phyloP scores from a whole-genome alignment of 1,284 basidiomycete species.

The Jaminaea rosea region DNA sequence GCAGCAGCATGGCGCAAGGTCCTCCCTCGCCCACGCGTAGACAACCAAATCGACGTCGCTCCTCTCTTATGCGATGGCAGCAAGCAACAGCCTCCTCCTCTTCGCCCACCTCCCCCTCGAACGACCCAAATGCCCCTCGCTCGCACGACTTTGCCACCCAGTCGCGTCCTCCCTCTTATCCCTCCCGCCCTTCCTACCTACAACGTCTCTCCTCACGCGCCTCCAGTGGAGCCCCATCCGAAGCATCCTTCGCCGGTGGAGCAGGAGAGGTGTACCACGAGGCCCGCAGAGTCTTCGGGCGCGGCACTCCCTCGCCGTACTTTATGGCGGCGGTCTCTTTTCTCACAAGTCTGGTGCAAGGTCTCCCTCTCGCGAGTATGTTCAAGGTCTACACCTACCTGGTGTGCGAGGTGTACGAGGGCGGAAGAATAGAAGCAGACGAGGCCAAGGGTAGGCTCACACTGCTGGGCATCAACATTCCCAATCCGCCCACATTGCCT shows the following conservation, averaged over 20 bases:
- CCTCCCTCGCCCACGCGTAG: too few species aligned
- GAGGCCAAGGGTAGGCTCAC: background rate
- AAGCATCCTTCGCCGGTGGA: slow-evolving; percentile 17
- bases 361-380: slow-evolving; percentile 33
- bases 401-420: slow-evolving; percentile 34
- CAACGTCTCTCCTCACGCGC: too few species aligned
- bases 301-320: slow-evolving; percentile 22
- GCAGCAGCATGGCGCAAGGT: too few species aligned
- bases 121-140: too few species aligned
- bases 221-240: too few species aligned
- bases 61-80: too few species aligned
- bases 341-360: slow-evolving; percentile 28
- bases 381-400: slow-evolving; percentile 38
- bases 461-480: background rate
- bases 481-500: slow-evolving; percentile 25
- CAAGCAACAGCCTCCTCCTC: too few species aligned
- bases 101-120: too few species aligned
- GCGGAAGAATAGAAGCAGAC: background rate
- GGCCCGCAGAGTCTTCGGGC: slow-evolving; percentile 22
- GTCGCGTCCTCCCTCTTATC: too few species aligned
- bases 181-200: too few species aligned
- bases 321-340: slow-evolving; percentile 39
- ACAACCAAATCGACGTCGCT: too few species aligned
- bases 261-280: slow-evolving; percentile 25
- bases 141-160: too few species aligned